Evolutionary conservation across 768 basidiomycete species (phyloP), one percentile per base, ranked within the genome.

Genomic region (Russula emetica): DNA sequence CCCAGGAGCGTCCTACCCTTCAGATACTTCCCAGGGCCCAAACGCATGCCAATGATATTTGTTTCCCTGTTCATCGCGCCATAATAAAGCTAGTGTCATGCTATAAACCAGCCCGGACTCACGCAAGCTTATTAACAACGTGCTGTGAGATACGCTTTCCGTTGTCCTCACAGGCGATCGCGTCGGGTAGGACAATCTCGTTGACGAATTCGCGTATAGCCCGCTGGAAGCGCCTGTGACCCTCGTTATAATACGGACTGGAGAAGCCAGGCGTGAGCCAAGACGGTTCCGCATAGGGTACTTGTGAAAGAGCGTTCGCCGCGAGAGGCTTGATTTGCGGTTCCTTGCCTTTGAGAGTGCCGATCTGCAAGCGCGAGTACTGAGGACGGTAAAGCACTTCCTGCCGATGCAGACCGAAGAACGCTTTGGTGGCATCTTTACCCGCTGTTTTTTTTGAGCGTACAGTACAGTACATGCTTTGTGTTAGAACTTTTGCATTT

Each of bases 21-120:
- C 24, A 97, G 81, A 71, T 95, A 92, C 73, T 92, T 91, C 22
- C 91, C 92, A 3, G 93, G 94, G 2, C 94, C 94, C 58, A 94
- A 80, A 5, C 94, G 84, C 93, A 97, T 95, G 8, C 90, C 87
- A 56, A 92, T 85, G 49, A 95, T 78, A 73, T 92, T 88, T 63
- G 80, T 75, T 68, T 87, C 86, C 26, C 92, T 93, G 69, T 13
- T 28, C 20, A 10, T 9, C 24, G 49, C 22, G 7, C 16, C 34
- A 9, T 8, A 22, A 18, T 30, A 38, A 40, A 55, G 49, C 5
- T 24, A 20, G n/a, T n/a, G n/a, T n/a, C 20, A 8, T 26, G 24
- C 55, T 32, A 53, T 26, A 45, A 51, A 53, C 7, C 11, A 22
- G 8, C 18, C 40, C 40, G 32, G 38, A 78, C 85, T 64, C 74